These are phyloP conservation scores for Arthroderma sp. DNA, from an alignment of 2,329 filamentous ascomycete genomes.

Conservation along the genomic window DNA sequence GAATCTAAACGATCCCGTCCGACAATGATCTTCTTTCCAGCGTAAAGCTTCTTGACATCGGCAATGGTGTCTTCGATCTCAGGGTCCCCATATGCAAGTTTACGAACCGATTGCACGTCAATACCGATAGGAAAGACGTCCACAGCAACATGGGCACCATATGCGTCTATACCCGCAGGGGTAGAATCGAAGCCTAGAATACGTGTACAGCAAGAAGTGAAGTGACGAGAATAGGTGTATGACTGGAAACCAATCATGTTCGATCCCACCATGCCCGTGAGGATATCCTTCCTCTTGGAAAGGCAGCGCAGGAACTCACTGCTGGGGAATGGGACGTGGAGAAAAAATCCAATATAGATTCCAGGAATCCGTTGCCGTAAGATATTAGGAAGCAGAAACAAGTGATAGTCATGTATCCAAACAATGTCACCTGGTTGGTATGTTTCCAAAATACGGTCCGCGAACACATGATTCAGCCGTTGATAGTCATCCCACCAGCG, in stretches of 20 bases:
- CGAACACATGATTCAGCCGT: constrained; percentile 83
- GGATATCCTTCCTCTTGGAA: constrained; percentile 73
- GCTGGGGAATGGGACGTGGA: constrained; percentile 89
- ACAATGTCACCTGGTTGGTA: constrained; percentile 91
- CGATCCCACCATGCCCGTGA: constrained; percentile 78
- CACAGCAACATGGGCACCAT: constrained; percentile 76
- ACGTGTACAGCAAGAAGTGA: constrained; percentile 83
- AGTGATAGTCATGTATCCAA: constrained; percentile 86
- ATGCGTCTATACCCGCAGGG: constrained; percentile 71
- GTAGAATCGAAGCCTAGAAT: constrained; percentile 85
- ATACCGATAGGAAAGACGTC: constrained; percentile 94
- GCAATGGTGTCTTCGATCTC: constrained; percentile 59
- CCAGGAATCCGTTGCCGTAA: constrained; percentile 73
- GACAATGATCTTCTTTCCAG: constrained; percentile 88
- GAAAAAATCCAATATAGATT: constrained; percentile 88
- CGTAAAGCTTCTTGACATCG: constrained; percentile 62
- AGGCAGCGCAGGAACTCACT: constrained; percentile 89
- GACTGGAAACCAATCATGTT: constrained; percentile 95
- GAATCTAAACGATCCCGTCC: constrained; percentile 88
- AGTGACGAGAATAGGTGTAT: constrained; percentile 88
- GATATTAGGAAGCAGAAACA: constrained; percentile 79
- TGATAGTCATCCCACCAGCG: constrained; percentile 87
- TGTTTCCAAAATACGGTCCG: constrained; percentile 71
- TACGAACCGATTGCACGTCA: constrained; percentile 67
- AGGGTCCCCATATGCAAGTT: constrained; percentile 56